Evolutionary conservation across 345 rosid genomes (phyloP), one percentile per base, ranked within the genome.

Genomic region (Salix udensis): DNA sequence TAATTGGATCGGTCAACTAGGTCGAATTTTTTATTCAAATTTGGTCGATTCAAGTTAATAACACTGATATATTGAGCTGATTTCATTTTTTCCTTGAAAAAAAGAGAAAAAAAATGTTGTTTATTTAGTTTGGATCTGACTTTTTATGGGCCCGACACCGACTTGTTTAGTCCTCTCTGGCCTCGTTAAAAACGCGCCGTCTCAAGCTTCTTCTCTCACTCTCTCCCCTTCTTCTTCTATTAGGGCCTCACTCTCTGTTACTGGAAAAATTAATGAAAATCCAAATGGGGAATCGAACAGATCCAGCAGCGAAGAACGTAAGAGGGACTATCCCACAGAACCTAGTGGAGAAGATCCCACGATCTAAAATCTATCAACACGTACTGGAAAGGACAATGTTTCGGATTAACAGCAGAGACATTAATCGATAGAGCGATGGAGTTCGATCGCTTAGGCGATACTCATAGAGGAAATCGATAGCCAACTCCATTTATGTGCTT

Each of bases 321-420:
- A 82, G 92, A 81, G 98, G 97, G 2, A 95, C 96, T 77, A 92
- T 90, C 70, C 97, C 97, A 0, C 97, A 94, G 78, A 94, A 91
- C 78, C 89, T 95, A 15, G 92, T 93, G 67, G 98, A 89, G 89
- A 88, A 93, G 84, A 93, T 91, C 13, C 84, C 90, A 23, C 82
- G 93, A 40, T 84, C 96, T 39, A 92, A 93, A 80, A 95, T 93
- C 16, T 89, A 92, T 80, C 93, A 92, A 91, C 82, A 90, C 92
- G 6, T 91, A 90, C 72, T 90, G 97, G 98, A 95, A 95, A 78
- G 98, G 91, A 87, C 97, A 91, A 39, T 94, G 97, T 82, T 94
- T 94, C 70, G 97, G 97, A 8, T 79, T 89, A 30, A 92, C 97
- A 24, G 97, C 97, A 34, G 97, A 91, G 88, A 90, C 98, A 7